phyloP scores from a whole-genome alignment of 129 eudicot genomes.

The Smallanthus sonchifolius region DNA sequence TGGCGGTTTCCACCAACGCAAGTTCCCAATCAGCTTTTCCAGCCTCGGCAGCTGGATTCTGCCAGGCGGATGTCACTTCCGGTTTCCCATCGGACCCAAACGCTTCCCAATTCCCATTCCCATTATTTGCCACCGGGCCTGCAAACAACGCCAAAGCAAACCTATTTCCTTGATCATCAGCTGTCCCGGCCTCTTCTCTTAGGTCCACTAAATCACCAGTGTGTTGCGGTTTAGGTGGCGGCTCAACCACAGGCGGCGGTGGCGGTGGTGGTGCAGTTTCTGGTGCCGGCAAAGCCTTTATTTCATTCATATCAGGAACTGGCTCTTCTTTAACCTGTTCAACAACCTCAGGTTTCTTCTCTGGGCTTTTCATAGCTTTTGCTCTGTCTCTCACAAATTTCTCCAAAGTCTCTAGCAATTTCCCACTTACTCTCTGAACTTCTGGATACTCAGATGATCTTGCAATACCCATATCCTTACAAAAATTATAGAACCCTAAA shows the following conservation, averaged over 20 bases:
- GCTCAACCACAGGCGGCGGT: slow-evolving; percentile 54
- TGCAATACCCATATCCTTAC: slow-evolving; percentile 79
- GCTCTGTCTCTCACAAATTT: slow-evolving; percentile 82
- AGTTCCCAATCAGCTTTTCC: slow-evolving; percentile 58
- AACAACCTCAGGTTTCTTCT: slow-evolving; percentile 44
- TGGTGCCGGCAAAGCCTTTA: slow-evolving; percentile 75
- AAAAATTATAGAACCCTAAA: slow-evolving; percentile 64
- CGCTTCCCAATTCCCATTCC: slow-evolving; percentile 66
- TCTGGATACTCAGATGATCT: slow-evolving; percentile 81
- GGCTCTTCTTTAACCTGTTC: slow-evolving; percentile 54
- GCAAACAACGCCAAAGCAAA: slow-evolving; percentile 79
- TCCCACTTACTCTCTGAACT: slow-evolving; percentile 59
- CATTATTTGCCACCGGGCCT: slow-evolving; percentile 49
- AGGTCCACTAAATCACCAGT: slow-evolving; percentile 56
- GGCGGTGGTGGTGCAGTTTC: slow-evolving; percentile 48
- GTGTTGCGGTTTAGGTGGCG: slow-evolving; percentile 41
- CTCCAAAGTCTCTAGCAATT: slow-evolving; percentile 69
- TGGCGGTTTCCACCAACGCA: slow-evolving; percentile 63
- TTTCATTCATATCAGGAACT: slow-evolving; percentile 28
- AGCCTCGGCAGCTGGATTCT: slow-evolving; percentile 70
- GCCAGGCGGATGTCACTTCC: slow-evolving; percentile 82
- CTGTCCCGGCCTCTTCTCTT: slow-evolving; percentile 59
- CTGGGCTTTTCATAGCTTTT: slow-evolving; percentile 62
- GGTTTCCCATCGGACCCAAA: slow-evolving; percentile 49
- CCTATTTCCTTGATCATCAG: slow-evolving; percentile 75